Evolutionary conservation across 83 land plant species (phyloP).

Genomic region (Thuja plicata): DNA sequence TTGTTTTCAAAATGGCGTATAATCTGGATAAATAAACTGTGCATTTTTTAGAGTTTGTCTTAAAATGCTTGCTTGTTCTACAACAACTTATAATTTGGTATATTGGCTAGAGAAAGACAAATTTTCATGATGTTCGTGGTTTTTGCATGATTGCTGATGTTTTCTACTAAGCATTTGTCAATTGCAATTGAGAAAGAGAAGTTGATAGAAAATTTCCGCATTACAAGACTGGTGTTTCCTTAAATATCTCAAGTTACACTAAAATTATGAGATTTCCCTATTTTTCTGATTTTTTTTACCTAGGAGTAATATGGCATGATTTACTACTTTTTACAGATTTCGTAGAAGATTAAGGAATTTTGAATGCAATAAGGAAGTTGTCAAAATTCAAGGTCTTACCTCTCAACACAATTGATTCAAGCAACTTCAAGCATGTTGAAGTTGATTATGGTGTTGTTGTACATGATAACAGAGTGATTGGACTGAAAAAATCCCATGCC

Average conservation of each 20-base stretch:
- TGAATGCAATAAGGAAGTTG: no score
- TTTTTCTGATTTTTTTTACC: background rate
- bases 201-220: no score
- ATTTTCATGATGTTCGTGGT: no score
- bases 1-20: no score
- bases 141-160: background rate
- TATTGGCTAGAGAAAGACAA: no score
- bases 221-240: background rate
- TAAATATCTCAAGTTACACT: no score
- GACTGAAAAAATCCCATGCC: conserved; percentile 59
- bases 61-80: no score
- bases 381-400: conserved; percentile 43
- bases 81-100: no score
- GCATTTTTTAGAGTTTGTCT: no score
- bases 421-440: conserved; percentile 93
- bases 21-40: no score
- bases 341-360: background rate
- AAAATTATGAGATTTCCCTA: background rate
- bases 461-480: conserved; percentile 85
- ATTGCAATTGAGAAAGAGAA: no score
- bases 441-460: conserved; percentile 93
- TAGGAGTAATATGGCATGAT: background rate
- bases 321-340: no score
- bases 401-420: conserved; percentile 76
- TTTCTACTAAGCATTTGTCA: background rate